Percentiles rank a stretch among this genome's conserved stretches.
phyloP scores from a whole-genome alignment of 441 rosid species.

The Viola pubescens region DNA sequence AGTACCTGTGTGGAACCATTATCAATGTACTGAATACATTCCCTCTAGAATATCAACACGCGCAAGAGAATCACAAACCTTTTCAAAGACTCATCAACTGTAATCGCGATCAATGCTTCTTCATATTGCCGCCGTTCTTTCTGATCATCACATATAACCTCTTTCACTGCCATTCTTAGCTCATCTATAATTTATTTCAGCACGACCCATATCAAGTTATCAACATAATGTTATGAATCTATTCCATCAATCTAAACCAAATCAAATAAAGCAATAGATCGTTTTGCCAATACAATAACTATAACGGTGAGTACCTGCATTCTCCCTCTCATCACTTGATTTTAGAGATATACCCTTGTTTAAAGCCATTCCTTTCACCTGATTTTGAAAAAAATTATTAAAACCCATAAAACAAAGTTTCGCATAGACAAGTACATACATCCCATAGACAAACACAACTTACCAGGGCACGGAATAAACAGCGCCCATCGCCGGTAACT shows the following conservation, averaged over 20 bases:
- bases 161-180: conserved; percentile 81
- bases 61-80: conserved; percentile 28
- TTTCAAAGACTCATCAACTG: conserved; percentile 75
- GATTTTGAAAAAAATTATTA: conserved; percentile 5
- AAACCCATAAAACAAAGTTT: no score
- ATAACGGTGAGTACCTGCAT: conserved; percentile 46
- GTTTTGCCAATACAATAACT: neutral
- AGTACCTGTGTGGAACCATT: conserved; percentile 41
- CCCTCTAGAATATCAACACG: neutral
- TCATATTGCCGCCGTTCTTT: conserved; percentile 56
- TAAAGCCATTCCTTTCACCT: conserved; percentile 96
- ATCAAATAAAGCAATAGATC: neutral
- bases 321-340: conserved; percentile 59
- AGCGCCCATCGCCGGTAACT: conserved; percentile 84
- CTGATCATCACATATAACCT: conserved; percentile 53
- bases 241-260: neutral
- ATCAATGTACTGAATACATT: conserved; percentile 11
- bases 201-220: neutral
- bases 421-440: no score
- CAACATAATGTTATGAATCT: neutral
- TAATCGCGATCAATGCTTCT: conserved; percentile 72
- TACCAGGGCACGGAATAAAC: conserved; percentile 89
- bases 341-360: conserved; percentile 57
- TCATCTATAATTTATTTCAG: conserved; percentile 40
- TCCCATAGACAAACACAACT: neutral